Percentiles rank a stretch among this genome's conserved stretches.
phyloP scores from a whole-genome alignment of 2,329 filamentous ascomycete genomes.

The Sodiomyces alkalinus region DNA sequence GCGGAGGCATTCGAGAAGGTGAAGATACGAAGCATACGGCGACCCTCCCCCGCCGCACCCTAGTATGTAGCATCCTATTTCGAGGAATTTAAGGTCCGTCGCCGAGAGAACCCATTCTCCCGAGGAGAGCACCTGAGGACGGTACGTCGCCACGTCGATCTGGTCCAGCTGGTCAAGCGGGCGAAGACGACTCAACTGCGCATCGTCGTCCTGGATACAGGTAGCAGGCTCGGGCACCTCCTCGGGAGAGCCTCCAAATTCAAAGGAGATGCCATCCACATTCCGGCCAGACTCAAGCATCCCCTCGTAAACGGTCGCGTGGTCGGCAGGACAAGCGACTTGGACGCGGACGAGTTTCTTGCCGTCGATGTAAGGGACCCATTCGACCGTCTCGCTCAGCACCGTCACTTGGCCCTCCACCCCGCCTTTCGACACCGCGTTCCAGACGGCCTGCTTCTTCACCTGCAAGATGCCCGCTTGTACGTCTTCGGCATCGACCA shows the following conservation, averaged over 20 bases:
- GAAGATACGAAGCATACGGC: conserved; percentile 10
- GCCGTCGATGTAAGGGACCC: conserved; percentile 10
- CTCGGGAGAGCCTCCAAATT: neutral
- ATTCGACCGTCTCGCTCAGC: conserved; percentile 9
- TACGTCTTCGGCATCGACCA: conserved; percentile 8
- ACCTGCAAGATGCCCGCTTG: conserved; percentile 7
- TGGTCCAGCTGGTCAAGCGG: too few species aligned
- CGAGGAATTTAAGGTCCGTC: conserved; percentile 10
- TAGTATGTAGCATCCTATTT: conserved; percentile 11
- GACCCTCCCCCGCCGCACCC: conserved; percentile 12
- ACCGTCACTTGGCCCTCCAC: conserved; percentile 6
- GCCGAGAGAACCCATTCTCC: conserved; percentile 10
- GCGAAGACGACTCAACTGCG: too few species aligned
- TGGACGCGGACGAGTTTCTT: conserved; percentile 10
- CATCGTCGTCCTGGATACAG: conserved; percentile 1
- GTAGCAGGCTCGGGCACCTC: neutral
- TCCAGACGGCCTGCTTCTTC: conserved; percentile 6
- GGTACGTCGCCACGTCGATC: conserved; percentile 4
- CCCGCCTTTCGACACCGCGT: conserved; percentile 9
- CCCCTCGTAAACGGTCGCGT: conserved; percentile 6
- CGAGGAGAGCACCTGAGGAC: conserved; percentile 3
- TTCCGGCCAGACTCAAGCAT: conserved; percentile 1
- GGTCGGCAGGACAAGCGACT: conserved; percentile 9
- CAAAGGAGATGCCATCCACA: neutral
- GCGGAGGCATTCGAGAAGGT: conserved; percentile 8